These are phyloP conservation scores for Calonectria pseudoturangicola DNA, from an alignment of 2,329 filamentous ascomycete genomes.

Conservation along the genomic window DNA sequence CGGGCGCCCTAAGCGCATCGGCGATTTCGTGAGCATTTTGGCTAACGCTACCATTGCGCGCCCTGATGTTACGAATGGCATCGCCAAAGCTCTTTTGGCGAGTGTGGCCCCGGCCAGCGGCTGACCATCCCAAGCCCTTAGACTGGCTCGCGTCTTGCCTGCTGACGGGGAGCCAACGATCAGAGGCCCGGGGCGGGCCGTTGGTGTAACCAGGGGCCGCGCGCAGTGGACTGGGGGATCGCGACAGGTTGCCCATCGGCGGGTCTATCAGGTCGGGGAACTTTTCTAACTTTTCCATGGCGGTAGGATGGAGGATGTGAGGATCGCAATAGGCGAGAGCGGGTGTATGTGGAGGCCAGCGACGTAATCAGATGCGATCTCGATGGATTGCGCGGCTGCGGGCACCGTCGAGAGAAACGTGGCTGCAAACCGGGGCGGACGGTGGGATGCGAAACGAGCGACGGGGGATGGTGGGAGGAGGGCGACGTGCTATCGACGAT, in stretches of 20 bases:
- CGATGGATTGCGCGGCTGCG: constrained; percentile 19
- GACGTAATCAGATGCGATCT: constrained; percentile 24
- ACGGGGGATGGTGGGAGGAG: constrained; percentile 25
- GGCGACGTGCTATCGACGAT: constrained; percentile 32
- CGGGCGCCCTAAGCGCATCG: constrained; percentile 90
- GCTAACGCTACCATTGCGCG: constrained; percentile 88
- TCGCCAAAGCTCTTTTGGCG: constrained; percentile 92
- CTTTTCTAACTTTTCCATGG: constrained; percentile 66
- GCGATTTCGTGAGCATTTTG: constrained; percentile 96
- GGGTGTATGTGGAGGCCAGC: constrained; percentile 18
- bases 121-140: constrained; percentile 51
- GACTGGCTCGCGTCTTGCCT: constrained; percentile 51
- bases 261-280: constrained; percentile 74
- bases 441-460: constrained; percentile 44
- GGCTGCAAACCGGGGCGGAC: constrained; percentile 22
- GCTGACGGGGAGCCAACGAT: constrained; percentile 55
- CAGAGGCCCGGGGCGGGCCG: constrained; percentile 53
- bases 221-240: constrained; percentile 54
- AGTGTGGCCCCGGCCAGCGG: constrained; percentile 71
- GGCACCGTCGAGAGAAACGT: constrained; percentile 28
- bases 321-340: constrained; percentile 7
- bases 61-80: constrained; percentile 88
- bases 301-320: constrained; percentile 48
- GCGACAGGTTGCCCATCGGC: constrained; percentile 54
- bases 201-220: constrained; percentile 55